phyloP scores from a whole-genome alignment of 2,329 filamentous ascomycete species.

The Akanthomyces muscarius region DNA sequence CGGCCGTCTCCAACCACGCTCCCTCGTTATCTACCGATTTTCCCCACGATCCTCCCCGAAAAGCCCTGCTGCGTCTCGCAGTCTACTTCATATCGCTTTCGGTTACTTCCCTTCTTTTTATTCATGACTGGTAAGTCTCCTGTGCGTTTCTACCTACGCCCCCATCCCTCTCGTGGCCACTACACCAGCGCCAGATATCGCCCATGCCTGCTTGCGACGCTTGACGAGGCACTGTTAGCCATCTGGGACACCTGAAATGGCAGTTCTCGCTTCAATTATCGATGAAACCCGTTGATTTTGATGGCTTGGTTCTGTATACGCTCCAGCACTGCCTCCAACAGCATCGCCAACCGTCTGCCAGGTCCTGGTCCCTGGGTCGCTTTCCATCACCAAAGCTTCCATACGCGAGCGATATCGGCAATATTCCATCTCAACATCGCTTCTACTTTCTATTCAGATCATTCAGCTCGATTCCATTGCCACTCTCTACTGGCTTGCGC shows the following conservation, averaged over 20 bases:
- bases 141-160: constrained; percentile 24
- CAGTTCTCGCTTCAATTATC: constrained; percentile 4
- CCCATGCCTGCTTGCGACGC: constrained; percentile 3
- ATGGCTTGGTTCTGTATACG: neutral
- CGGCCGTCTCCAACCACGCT: constrained; percentile 33
- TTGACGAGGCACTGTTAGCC: neutral
- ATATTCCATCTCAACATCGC: constrained; percentile 8
- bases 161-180: constrained; percentile 22
- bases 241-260: neutral
- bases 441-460: neutral
- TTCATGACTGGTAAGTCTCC: constrained; percentile 50
- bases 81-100: constrained; percentile 25
- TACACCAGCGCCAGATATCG: constrained; percentile 25
- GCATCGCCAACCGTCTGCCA: neutral
- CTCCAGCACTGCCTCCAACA: neutral
- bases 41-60: constrained; percentile 7
- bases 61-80: neutral
- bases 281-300: constrained; percentile 3
- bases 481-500: neutral
- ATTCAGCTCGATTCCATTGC: neutral
- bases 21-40: constrained; percentile 25
- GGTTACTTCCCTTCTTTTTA: constrained; percentile 38
- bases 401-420: neutral
- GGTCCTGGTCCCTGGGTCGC: neutral
- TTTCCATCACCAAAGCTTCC: constrained; percentile 5